Base-by-base conservation (phyloP, 2,329 filamentous ascomycete genomes). In the Diaporthe ampelina region DNA sequence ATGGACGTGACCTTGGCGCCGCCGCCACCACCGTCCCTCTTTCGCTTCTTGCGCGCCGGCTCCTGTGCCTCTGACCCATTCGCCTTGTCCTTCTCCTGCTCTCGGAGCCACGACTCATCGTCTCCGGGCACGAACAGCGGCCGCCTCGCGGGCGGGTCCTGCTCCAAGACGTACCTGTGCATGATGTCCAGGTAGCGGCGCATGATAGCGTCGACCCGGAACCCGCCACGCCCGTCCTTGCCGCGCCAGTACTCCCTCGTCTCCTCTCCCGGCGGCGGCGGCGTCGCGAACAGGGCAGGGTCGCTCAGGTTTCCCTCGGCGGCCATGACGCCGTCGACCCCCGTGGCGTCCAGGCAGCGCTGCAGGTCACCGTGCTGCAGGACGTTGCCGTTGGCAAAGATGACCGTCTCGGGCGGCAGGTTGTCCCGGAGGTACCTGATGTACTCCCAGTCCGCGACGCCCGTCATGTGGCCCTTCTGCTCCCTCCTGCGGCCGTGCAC, bases 301-400 rank as follows among this genome's bases (percentile, higher is more conserved):
- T 99, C 95, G 80, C 95, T 96, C 0, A 99, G 88, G 81, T 98
- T 98, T 0, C 95, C 97, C 84, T 99, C 97, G 7, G 97, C 97
- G 78, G 93, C 96, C 97, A 99, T 98, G 69, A 99, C 91, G 24
- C 90, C 97, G 82, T 99, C 97, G 1, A 93, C 96, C 0, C 95
- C 95, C 0, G 97, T 99, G 6, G 88, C 94, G 67, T 91, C 90
- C 26, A 99, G 85, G 80, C 96, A 98, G 26, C 85, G 86, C 68
- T 93, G 89, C 15, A 99, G 86, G 81, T 99, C 96, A 0, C 88
- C 92, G 74, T 93, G 89, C 81, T 94, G 93, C 74, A 99, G 85
- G 48, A 98, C 93, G 80, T 99, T 99, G 17, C 97, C 97, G 82
- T 99, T 99, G 4, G 97, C 97, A 81, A 99, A 98, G 3, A 99